Evolutionary conservation across 2,329 filamentous ascomycete species (phyloP).

Genomic region (Pseudogymnoascus sp.): DNA sequence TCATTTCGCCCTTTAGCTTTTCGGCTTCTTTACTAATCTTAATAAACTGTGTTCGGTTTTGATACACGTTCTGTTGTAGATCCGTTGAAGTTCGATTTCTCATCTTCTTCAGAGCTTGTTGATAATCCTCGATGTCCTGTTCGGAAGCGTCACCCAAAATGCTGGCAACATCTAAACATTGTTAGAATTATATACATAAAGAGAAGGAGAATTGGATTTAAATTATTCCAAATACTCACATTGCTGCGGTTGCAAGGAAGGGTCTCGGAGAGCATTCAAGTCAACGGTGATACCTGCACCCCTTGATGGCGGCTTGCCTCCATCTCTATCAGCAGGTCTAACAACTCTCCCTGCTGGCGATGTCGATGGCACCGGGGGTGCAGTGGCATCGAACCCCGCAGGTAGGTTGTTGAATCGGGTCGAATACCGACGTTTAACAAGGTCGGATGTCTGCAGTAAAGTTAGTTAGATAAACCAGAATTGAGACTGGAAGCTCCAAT

Average conservation of each 20-base stretch:
- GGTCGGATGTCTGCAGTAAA: conserved; percentile 53
- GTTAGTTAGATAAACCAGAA: conserved; percentile 7
- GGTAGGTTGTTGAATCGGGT: conserved; percentile 79
- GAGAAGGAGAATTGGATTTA: background rate
- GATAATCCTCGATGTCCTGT: conserved; percentile 29
- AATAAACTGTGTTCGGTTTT: conserved; percentile 97
- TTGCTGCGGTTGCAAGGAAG: conserved; percentile 70
- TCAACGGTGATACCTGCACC: conserved; percentile 61
- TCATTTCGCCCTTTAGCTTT: conserved; percentile 95
- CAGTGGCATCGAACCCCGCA: conserved; percentile 59
- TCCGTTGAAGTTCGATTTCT: conserved; percentile 43
- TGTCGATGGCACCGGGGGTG: conserved; percentile 63
- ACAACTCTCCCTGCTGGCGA: conserved; percentile 51
- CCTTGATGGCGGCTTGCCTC: conserved; percentile 25
- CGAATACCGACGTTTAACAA: conserved; percentile 92
- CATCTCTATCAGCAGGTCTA: conserved; percentile 19
- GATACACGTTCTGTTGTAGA: conserved; percentile 89
- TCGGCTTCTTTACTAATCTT: conserved; percentile 99
- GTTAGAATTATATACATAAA: conserved; percentile 14
- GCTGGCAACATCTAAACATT: conserved; percentile 26
- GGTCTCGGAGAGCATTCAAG: conserved; percentile 69
- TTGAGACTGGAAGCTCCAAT: background rate
- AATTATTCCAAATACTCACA: conserved; percentile 43
- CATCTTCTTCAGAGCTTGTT: conserved; percentile 24
- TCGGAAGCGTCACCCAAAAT: conserved; percentile 32